Conservation (phyloP, 768 basidiomycete genomes). For the Calocybe cyanea region DNA sequence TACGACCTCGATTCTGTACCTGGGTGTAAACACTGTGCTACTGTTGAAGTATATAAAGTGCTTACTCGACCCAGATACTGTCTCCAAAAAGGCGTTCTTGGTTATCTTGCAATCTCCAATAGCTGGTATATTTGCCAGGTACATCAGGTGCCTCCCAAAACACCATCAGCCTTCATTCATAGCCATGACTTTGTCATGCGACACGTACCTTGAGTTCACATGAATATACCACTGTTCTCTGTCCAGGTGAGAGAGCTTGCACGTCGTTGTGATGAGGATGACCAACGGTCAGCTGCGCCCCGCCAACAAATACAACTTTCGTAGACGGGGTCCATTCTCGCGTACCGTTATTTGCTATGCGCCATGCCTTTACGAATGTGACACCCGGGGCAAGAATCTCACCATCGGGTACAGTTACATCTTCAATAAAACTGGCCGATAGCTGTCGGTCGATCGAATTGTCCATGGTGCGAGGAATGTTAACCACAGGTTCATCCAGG, state of each 20-base stretch:
- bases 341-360: conserved; percentile 61
- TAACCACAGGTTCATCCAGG: conserved; percentile 1
- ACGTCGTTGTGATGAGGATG: conserved; percentile 2
- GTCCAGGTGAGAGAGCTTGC: conserved; percentile 48
- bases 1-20: conserved; percentile 59
- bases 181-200: background rate
- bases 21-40: conserved; percentile 4
- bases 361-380: conserved; percentile 84
- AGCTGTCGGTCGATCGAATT: conserved; percentile 19
- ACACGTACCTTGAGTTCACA: conserved; percentile 65
- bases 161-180: background rate
- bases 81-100: conserved; percentile 62
- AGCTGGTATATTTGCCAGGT: conserved; percentile 70
- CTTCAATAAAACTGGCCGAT: conserved; percentile 56
- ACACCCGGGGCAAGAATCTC: conserved; percentile 79
- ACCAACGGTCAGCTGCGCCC: conserved; percentile 50
- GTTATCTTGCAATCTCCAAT: conserved; percentile 69
- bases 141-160: conserved; percentile 60
- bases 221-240: conserved; percentile 62
- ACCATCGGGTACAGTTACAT: conserved; percentile 72
- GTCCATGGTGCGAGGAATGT: background rate
- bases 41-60: conserved; percentile 8
- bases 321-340: conserved; percentile 67
- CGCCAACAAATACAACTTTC: conserved; percentile 66
- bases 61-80: conserved; percentile 79